phyloP scores from a whole-genome alignment of 1,139 yeast species.

The Suhomyces anneliseae region DNA sequence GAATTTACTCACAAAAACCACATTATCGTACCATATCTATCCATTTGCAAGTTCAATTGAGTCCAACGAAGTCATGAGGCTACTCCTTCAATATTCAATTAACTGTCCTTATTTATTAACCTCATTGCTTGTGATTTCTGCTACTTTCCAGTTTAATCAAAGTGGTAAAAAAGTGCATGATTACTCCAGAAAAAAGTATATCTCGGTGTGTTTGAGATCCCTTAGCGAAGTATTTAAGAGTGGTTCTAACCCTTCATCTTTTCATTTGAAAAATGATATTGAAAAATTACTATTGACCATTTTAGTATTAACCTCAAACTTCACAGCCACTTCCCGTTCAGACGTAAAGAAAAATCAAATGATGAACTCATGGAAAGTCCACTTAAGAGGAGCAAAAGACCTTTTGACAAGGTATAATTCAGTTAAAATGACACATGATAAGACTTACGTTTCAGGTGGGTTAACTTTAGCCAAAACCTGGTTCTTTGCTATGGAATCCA shows the following conservation, averaged over 20 bases:
- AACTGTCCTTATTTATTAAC: slow-evolving; percentile 38
- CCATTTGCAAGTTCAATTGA: slow-evolving; percentile 43
- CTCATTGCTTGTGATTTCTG: slow-evolving; percentile 37
- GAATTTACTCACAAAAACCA: slow-evolving; percentile 28
- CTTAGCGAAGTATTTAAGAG: slow-evolving; percentile 34
- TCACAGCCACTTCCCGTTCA: slow-evolving; percentile 31
- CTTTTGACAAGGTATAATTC: slow-evolving; percentile 33
- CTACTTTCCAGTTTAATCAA: slow-evolving; percentile 39
- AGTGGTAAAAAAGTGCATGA: slow-evolving; percentile 34
- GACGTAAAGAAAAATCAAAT: slow-evolving; percentile 14
- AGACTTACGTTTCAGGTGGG: slow-evolving; percentile 21
- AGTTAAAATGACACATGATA: slow-evolving; percentile 6
- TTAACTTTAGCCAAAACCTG: slow-evolving; percentile 47
- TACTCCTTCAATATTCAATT: slow-evolving; percentile 35
- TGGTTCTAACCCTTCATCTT: slow-evolving; percentile 8
- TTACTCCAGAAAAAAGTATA: slow-evolving; percentile 30
- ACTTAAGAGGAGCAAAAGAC: slow-evolving; percentile 43
- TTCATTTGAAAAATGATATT: slow-evolving; percentile 26
- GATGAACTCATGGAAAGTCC: slow-evolving; percentile 39
- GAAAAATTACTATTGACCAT: slow-evolving; percentile 42
- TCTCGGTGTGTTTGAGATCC: slow-evolving; percentile 31
- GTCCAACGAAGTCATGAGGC: slow-evolving; percentile 34
- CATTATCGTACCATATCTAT: slow-evolving; percentile 31
- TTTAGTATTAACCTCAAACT: slow-evolving; percentile 36
- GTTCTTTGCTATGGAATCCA: slow-evolving; percentile 45